These are phyloP conservation scores for Amaranthus tricolor DNA, from an alignment of 179 eudicot species.

Conservation along the genomic window DNA sequence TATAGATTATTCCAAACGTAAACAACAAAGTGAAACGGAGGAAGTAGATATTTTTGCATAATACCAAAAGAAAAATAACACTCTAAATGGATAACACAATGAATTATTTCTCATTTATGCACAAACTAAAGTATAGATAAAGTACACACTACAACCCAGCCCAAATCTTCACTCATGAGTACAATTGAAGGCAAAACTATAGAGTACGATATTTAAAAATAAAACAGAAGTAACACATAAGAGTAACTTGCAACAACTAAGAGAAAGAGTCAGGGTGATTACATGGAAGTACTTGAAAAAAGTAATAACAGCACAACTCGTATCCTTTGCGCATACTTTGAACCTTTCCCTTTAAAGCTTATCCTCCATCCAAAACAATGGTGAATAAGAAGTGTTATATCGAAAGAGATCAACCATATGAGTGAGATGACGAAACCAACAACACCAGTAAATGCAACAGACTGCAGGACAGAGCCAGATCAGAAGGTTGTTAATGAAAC, in stretches of 20 bases:
- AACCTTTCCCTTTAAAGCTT: slow-evolving; percentile 47
- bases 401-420: slow-evolving; percentile 72
- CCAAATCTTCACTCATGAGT: no score
- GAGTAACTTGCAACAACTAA: neutral
- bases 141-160: no score
- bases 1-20: no score
- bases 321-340: slow-evolving; percentile 46
- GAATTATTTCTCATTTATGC: no score
- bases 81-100: no score
- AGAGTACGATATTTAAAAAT: no score
- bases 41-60: no score
- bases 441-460: slow-evolving; percentile 92
- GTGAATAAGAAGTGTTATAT: slow-evolving; percentile 60
- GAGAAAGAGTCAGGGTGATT: slow-evolving; percentile 37
- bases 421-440: slow-evolving; percentile 62
- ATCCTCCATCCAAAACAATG: slow-evolving; percentile 74
- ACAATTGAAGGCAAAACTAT: neutral
- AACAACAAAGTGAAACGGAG: no score
- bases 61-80: no score
- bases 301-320: slow-evolving; percentile 53
- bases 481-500: neutral
- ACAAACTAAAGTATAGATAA: no score
- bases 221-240: slow-evolving; percentile 1
- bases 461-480: slow-evolving; percentile 54
- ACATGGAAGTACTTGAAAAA: slow-evolving; percentile 80